Evolutionary conservation across 495 filamentous ascomycete species (phyloP).

Genomic region (Annulohypoxylon nitens): DNA sequence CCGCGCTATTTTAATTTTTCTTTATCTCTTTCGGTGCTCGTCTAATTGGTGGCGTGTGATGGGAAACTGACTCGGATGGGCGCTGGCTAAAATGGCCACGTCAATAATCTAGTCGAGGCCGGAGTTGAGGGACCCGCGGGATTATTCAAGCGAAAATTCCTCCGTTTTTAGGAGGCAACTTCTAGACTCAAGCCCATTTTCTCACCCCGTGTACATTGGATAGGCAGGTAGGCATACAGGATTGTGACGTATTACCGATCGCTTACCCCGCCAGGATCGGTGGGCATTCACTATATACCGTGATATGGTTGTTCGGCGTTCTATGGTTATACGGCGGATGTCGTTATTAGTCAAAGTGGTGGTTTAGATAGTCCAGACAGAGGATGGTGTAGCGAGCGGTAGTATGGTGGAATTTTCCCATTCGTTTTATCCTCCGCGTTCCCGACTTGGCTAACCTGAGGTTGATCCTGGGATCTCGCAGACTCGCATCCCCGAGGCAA

Average conservation of each 20-base stretch:
- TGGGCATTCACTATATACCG: slow-evolving; percentile 38
- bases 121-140: slow-evolving; percentile 40
- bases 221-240: not conserved
- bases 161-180: slow-evolving; percentile 15
- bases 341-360: slow-evolving; percentile 14
- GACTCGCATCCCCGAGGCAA: slow-evolving; percentile 29
- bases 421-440: slow-evolving; percentile 39
- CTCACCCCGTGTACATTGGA: not conserved
- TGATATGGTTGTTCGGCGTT: not conserved
- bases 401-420: slow-evolving; percentile 39
- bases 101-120: slow-evolving; percentile 38
- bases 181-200: slow-evolving; percentile 27
- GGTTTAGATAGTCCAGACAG: not conserved
- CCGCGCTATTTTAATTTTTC: slow-evolving; percentile 24
- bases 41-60: slow-evolving; percentile 33
- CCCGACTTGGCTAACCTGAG: slow-evolving; percentile 41
- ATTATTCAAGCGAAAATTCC: slow-evolving; percentile 30
- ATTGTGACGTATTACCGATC: slow-evolving; percentile 36
- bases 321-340: slow-evolving; percentile 16
- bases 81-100: slow-evolving; percentile 47
- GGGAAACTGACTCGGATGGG: slow-evolving; percentile 26
- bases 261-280: slow-evolving; percentile 36
- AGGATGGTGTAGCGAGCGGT: slow-evolving; percentile 15
- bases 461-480: slow-evolving; percentile 44
- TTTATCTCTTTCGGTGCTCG: not conserved